Base-by-base conservation (phyloP, 2,329 filamentous ascomycete genomes). In the Tolypocladium sp. region DNA sequence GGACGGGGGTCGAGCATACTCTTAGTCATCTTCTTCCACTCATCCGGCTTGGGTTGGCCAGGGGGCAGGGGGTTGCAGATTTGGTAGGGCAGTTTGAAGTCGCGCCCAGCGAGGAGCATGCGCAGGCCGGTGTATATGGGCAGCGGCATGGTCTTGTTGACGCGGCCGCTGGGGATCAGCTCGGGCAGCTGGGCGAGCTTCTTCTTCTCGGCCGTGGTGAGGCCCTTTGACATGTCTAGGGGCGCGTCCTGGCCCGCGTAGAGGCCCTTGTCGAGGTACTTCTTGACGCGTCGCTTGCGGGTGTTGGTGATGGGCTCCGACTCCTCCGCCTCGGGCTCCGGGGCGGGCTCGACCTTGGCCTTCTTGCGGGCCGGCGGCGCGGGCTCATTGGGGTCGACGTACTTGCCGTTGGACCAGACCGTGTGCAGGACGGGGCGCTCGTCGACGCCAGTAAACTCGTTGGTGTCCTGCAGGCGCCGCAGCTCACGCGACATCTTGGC, bases 71-170 rank as follows among this genome's bases (percentile, higher is more conserved):
- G 93, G 58, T 91, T 90, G 78, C 93, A 97, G 55, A 96, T 81
- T 70, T 96, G 89, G 68, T 86, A 97, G 0, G 94, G 94, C 37
- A 99, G 78, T 73, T 91, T 91, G 75, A 96, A 97, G 70, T 95
- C 87, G 56, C 89, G 82, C 17, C 88, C 88, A 61, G 83, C 79
- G 58, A 92, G 82, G 60, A 97, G 74, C 58, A 88, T 77, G 56
- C 87, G 83, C 61, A 91, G 77, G 2, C 90, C 90, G 59, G 84
- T 84, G 70, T 90, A 96, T 74, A 95, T 90, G 40, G 91, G 92
- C 63, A 89, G 70, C 3, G 91, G 91, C 63, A 96, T 78, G 15
- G 81, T 72, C 59, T 74, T 80, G 70, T 85, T 87, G 53, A 79
- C 75, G 58, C 77, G 78, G 51, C 70, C 73, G 51, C 68, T 80